Percentiles rank a stretch among this genome's conserved stretches.
These are phyloP conservation scores for Epichloe baconii DNA, from an alignment of 2,329 filamentous ascomycete species.

Conservation along the genomic window DNA sequence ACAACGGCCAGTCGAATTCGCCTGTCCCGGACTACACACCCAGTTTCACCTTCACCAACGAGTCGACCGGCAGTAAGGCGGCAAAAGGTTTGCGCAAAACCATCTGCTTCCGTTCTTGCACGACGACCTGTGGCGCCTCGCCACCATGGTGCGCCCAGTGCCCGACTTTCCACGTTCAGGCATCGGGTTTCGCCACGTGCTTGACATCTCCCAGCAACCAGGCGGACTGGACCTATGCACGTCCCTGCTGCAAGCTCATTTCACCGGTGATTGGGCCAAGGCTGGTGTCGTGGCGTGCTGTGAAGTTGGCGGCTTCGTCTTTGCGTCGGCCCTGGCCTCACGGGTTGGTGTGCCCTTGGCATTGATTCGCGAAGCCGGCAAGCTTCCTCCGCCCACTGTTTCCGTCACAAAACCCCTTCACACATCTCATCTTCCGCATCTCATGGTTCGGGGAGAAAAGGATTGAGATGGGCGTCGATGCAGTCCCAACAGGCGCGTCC, in stretches of 20 bases:
- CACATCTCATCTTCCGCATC: slow-evolving; percentile 36
- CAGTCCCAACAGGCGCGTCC: slow-evolving; percentile 23
- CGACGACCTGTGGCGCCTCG: slow-evolving; percentile 30
- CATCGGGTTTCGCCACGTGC: slow-evolving; percentile 45
- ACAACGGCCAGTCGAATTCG: slow-evolving; percentile 8
- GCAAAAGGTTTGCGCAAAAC: slow-evolving; percentile 27
- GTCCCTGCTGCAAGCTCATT: slow-evolving; percentile 33
- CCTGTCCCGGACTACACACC: slow-evolving; percentile 15
- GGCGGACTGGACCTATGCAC: slow-evolving; percentile 38
- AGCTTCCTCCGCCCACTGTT: slow-evolving; percentile 43
- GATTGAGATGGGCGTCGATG: slow-evolving; percentile 37
- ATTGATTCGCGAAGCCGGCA: slow-evolving; percentile 41
- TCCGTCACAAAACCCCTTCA: slow-evolving; percentile 35
- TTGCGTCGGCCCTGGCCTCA: slow-evolving; percentile 35
- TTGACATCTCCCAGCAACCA: slow-evolving; percentile 38
- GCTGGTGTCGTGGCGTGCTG: slow-evolving; percentile 35
- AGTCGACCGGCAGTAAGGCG: slow-evolving; percentile 25
- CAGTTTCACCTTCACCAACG: slow-evolving; percentile 36
- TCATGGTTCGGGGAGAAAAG: slow-evolving; percentile 14
- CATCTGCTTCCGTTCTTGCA: slow-evolving; percentile 15
- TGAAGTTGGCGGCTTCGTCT: slow-evolving; percentile 45
- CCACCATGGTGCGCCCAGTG: slow-evolving; percentile 33
- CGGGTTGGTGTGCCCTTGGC: slow-evolving; percentile 28
- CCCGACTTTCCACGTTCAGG: slow-evolving; percentile 36
- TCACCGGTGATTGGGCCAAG: slow-evolving; percentile 31